Base-by-base conservation (phyloP, 352 stramenopile genomes). In the Globisporangium nunn region DNA sequence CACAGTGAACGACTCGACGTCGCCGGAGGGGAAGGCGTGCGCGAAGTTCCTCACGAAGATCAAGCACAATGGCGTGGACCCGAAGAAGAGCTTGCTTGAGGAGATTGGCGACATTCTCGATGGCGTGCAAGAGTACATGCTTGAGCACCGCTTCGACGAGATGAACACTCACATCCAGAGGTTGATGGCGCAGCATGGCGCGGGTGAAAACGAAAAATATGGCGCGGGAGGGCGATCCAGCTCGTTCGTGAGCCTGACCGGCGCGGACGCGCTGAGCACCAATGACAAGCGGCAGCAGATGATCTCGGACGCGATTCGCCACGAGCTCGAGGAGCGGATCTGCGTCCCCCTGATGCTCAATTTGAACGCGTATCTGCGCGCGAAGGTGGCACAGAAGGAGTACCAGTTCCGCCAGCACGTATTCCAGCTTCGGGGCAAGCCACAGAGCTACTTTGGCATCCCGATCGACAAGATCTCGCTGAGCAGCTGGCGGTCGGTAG, bases 101-200 rank as follows among this genome's bases (percentile, higher is more conserved):
- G 79, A 88, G 54, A 73, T 91, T 12, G 84, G 79, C 6, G 75
- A 87, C 8, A 85, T 91, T 53, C 72, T 93, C 35, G 84, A 93
- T 50, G 79, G 71, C 40, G 78, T 93, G 8, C 84, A 93, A 62
- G 79, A 90, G 61, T 91, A 93, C 44, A 93, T 93, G 84, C 74
- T 93, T 3, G 79, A 91, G 57, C 81, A 93, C 50, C 81, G 84
- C 0, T 91, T 79, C 50, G 78, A 88, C 31, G 84, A 93, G 50
- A 91, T 93, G 79, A 66, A 73, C 29, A 54, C 66, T 5, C 77
- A 87, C 40, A 70, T 91, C 15, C 70, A 88, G 51, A 68, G 78
- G 29, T 56, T 90, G 44, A 71, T 91, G 54, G 78, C 85, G 51
- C 65, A 66, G n/a, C 70, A 64, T 46, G 52, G 63, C 14, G 59